Evolutionary conservation across 495 filamentous ascomycete species (phyloP), one percentile per base, ranked within the genome.

Genomic region (Trichocladium uniseriatum): DNA sequence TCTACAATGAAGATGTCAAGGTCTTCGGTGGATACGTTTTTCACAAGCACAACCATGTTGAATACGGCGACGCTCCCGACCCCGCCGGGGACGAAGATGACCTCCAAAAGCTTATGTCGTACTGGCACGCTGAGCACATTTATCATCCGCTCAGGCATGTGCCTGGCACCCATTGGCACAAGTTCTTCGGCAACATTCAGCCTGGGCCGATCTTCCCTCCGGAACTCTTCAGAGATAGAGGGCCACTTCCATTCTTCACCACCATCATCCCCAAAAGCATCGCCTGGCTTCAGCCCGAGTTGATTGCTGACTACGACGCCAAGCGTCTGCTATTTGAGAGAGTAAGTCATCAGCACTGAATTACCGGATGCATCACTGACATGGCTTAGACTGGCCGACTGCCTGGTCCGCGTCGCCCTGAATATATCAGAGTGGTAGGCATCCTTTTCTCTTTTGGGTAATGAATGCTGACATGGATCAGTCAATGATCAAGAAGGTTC

Each of bases 131-230:
- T 1, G 53, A 55, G 11, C 29, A 27, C 28, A 5, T 48, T 15
- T 42, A 35, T 6, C 34, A 43, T 22, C 49, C 53, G 6, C 16
- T 52, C 39, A 48, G 48, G 34, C 53, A 48, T 22, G 48, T 55
- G 9, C 53, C 53, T 27, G 53, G 53, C 13, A 55, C 42, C 22
- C 43, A 37, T 5, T 55, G 53, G 53, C 49, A 55, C 49, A 55
- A 55, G n/a, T 55, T 55, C 34, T 52, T 55, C 38, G 53, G 48
- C 18, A 44, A 52, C 15, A 0, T 48, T 22, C 19, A 38, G 14
- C 29, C 38, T 6, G 24, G 22, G 5, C 42, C 18, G 10, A 38
- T 27, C 18, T 18, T 32, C 9, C 35, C 20, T 27, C 39, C 49
- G 5, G 37, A n/a, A 9, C n/a, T 55, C 14, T 52, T 48, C 16